phyloP scores from a whole-genome alignment of 805 yeast species.

The Candida taoyuanica region DNA sequence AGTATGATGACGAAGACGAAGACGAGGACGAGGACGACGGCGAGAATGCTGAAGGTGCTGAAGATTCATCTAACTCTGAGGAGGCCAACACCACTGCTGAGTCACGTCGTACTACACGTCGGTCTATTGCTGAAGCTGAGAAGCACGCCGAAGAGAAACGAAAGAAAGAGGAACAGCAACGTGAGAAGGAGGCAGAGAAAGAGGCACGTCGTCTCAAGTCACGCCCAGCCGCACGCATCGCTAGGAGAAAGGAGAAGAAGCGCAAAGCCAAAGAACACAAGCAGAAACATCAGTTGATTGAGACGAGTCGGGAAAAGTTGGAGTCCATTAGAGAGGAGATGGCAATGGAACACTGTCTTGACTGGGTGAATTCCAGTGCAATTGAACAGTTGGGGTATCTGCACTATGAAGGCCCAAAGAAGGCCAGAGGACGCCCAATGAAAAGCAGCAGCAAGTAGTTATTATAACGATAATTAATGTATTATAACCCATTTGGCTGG shows the following conservation, averaged over 20 bases:
- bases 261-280: slow-evolving; percentile 31
- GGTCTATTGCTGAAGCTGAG: slow-evolving; percentile 23
- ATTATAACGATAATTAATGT: no score
- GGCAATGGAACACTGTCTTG: slow-evolving; percentile 42
- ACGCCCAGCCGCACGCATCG: slow-evolving; percentile 34
- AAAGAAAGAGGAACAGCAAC: slow-evolving; percentile 9
- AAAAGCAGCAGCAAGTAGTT: neutral
- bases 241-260: slow-evolving; percentile 32
- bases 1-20: slow-evolving; percentile 11
- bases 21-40: slow-evolving; percentile 17
- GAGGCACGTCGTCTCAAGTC: slow-evolving; percentile 23
- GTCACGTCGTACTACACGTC: slow-evolving; percentile 22
- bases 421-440: slow-evolving; percentile 10
- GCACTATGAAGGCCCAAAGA: slow-evolving; percentile 48
- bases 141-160: slow-evolving; percentile 19
- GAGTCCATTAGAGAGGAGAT: slow-evolving; percentile 34
- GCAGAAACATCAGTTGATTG: slow-evolving; percentile 27
- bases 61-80: no score
- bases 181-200: slow-evolving; percentile 17
- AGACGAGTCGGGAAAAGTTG: slow-evolving; percentile 28
- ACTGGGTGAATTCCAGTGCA: slow-evolving; percentile 62
- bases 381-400: slow-evolving; percentile 45
- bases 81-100: slow-evolving; percentile 15
- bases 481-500: no score
- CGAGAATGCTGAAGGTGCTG: no score